Conservation (phyloP, 1,139 yeast species). For the Debaryomyces singareniensis region DNA sequence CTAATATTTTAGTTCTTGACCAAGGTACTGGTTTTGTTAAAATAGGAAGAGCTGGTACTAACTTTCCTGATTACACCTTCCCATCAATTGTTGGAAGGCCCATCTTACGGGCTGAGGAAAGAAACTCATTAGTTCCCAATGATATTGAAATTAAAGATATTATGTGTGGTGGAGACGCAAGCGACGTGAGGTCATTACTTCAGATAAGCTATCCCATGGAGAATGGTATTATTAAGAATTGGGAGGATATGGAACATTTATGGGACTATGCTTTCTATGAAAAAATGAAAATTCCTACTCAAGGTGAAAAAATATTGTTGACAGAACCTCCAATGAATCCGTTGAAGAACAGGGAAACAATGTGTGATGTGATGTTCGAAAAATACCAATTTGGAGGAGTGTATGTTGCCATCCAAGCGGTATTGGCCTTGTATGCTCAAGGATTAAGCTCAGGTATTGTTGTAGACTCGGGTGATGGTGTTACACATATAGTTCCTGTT, state of each 20-base stretch:
- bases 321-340: conserved; percentile 99
- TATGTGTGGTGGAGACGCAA: conserved; percentile 97
- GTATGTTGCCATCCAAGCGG: conserved; percentile 97
- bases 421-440: conserved; percentile 92
- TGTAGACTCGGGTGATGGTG: conserved; percentile 86
- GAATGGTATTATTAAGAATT: conserved; percentile 92
- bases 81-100: conserved; percentile 99
- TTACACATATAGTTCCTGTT: conserved; percentile 96
- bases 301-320: conserved; percentile 73
- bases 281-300: conserved; percentile 69
- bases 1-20: conserved; percentile 88
- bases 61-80: conserved; percentile 97
- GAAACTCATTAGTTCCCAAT: conserved; percentile 48
- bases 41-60: conserved; percentile 94
- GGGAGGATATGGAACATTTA: conserved; percentile 98
- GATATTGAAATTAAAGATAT: conserved; percentile 79
- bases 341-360: conserved; percentile 80
- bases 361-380: conserved; percentile 98
- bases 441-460: conserved; percentile 98
- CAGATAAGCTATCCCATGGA: conserved; percentile 98
- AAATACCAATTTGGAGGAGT: conserved; percentile 94
- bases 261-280: conserved; percentile 98
- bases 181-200: conserved; percentile 80
- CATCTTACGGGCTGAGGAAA: conserved; percentile 92
- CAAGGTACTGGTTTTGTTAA: conserved; percentile 98